These are phyloP conservation scores for Fremontodendron californicum DNA, from an alignment of 345 rosid genomes.

Conservation along the genomic window DNA sequence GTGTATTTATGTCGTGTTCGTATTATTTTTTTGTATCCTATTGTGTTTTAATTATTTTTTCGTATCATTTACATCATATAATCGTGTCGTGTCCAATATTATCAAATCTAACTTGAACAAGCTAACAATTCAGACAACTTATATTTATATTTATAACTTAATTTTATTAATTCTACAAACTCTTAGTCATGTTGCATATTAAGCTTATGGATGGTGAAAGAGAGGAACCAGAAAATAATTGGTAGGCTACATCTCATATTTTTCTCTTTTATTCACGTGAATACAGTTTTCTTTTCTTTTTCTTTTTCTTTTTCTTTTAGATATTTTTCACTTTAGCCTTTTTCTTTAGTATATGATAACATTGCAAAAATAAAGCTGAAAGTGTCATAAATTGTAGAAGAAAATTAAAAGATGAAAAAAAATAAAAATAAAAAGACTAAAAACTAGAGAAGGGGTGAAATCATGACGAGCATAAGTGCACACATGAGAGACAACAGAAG, in stretches of 20 bases:
- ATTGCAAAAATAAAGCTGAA: slow-evolving; percentile 19
- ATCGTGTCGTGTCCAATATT: too few species aligned
- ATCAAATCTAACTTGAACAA: background rate
- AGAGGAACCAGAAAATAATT: background rate
- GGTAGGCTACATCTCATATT: background rate
- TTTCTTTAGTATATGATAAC: slow-evolving; percentile 1
- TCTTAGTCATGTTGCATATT: too few species aligned
- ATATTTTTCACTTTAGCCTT: background rate
- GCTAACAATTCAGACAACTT: background rate
- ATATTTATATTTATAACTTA: too few species aligned
- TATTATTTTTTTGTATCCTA: too few species aligned
- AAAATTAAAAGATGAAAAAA: background rate
- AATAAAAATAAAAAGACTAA: too few species aligned
- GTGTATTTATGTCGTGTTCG: too few species aligned
- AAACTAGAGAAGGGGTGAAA: background rate
- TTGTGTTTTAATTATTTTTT: too few species aligned
- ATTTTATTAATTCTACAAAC: too few species aligned
- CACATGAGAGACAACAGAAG: slow-evolving; percentile 44
- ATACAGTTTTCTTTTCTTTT: background rate
- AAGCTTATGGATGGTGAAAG: background rate
- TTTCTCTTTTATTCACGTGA: background rate
- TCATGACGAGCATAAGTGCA: slow-evolving; percentile 16
- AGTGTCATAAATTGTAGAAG: slow-evolving; percentile 14
- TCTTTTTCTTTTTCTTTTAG: background rate
- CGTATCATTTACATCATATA: too few species aligned